Base-by-base conservation (phyloP, 2,329 filamentous ascomycete genomes). In the Pseudocercospora pini-densiflorae region DNA sequence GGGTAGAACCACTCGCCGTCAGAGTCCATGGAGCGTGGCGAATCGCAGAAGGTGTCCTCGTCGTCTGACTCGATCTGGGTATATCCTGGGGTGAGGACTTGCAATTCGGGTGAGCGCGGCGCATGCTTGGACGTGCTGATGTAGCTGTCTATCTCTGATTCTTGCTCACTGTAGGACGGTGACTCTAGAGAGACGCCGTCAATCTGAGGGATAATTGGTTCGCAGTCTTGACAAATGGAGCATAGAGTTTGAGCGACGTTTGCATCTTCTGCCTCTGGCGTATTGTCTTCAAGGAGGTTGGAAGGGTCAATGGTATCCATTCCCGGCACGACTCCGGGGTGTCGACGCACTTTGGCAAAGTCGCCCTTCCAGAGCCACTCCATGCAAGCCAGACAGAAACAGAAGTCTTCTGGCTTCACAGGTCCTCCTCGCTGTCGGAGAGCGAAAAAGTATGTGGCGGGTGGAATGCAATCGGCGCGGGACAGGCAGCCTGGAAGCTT, bases 331-430 rank as follows among this genome's bases (percentile, higher is more conserved):
- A 61, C 21, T 10, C 64, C 62, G 27, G 65, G 61, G 40, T 59
- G 40, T 14, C 53, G 57, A 31, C 21, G 24, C 23, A n/a, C 49
- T 29, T 57, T 40, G 3, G 61, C 64, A 59, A 63, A 65, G 16
- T 69, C 51, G 16, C 65, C 65, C 24, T 63, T 63, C 69, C 68
- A 71, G 27, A 71, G 62, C 63, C 55, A 61, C 53, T 71, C 70
- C 54, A 71, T 66, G 55, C 70, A 71, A 36, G 36, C 27, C 43
- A 71, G 58, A 53, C 70, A 71, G 61, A 68, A 65, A 31, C 51
- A 60, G 36, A 61, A 31, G 8, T 68, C 66, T 33, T 36, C 12
- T 14, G 57, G 9, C 47, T 36, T 29, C 24, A 31, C 36, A n/a
- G 24, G 49, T 31, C 61, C 58, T 6, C 55, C 55, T 14, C 57